Base-by-base conservation (phyloP, 768 basidiomycete species). In the Amanita fuliginea region DNA sequence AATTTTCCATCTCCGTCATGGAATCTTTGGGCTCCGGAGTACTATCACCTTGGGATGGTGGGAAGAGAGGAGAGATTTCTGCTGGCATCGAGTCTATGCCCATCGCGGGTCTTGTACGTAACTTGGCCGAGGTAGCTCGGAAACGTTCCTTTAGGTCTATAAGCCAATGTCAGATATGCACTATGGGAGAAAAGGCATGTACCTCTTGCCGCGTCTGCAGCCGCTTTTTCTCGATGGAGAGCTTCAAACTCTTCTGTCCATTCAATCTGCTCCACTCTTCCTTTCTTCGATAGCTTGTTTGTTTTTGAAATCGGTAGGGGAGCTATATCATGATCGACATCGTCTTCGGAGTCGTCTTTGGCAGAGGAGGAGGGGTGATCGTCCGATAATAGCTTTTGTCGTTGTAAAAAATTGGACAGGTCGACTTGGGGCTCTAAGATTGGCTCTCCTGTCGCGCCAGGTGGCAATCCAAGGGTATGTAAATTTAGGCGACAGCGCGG, bases 131-230 rank as follows among this genome's bases (percentile, higher is more conserved):
- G 60, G 78, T 81, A 0, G 75, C 76, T 57, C 72, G 66, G 52
- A 83, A 80, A 28, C 80, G 68, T 1, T 65, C 63, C 56, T 81
- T 83, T 18, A 83, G 62, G 51, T 83, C 82, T 83, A 47, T 14
- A 32, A 3, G 7, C 22, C n/a, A 39, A 19, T 34, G n/a, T 37
- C n/a, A 22, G 24, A 42, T 14, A 18, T 39, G 18, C 47, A 14
- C 9, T 37, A 36, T 35, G 5, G 57, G 14, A 34, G 2, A 21
- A 10, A 35, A 4, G 4, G 26, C 4, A 10, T 2, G 39, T 47
- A 86, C 88, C 88, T 72, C 85, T 70, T 19, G 75, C 75, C 10
- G 88, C 87, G 51, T 89, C 86, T 0, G 86, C 86, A 4, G 75
- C 73, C 1, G 75, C 74, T 57, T 88, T 90, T 53, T 87, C 86